These are phyloP conservation scores for Silybum marianum DNA, from an alignment of 129 eudicot species.

Conservation along the genomic window DNA sequence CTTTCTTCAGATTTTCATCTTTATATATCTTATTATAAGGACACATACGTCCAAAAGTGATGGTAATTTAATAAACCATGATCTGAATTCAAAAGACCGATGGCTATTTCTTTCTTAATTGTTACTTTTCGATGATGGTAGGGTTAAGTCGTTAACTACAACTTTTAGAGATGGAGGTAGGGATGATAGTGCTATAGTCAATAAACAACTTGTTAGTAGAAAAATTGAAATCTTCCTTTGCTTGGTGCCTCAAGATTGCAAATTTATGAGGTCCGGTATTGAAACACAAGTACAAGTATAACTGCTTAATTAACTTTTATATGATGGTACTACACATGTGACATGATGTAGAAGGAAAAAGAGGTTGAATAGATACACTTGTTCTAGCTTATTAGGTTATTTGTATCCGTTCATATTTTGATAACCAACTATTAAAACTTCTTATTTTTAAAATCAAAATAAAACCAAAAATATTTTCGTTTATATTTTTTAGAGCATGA, in stretches of 20 bases:
- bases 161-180: neutral
- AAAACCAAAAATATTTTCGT: neutral
- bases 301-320: neutral
- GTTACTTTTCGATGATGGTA: neutral
- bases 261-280: neutral
- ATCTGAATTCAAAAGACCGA: neutral
- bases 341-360: neutral
- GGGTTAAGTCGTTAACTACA: neutral
- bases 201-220: neutral
- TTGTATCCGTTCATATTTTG: neutral
- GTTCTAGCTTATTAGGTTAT: neutral
- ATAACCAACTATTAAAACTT: neutral
- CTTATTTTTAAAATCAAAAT: no score
- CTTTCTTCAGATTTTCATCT: neutral
- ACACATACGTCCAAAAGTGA: neutral
- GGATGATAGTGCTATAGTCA: neutral
- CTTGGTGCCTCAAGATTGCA: neutral
- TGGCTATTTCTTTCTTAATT: neutral
- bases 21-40: neutral
- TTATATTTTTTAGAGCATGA: no score
- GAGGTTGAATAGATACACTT: neutral
- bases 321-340: no score
- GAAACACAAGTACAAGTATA: no score
- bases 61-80: neutral
- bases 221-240: no score